Conservation (phyloP, 1,284 basidiomycete genomes). For the Rhodofomes roseus region DNA sequence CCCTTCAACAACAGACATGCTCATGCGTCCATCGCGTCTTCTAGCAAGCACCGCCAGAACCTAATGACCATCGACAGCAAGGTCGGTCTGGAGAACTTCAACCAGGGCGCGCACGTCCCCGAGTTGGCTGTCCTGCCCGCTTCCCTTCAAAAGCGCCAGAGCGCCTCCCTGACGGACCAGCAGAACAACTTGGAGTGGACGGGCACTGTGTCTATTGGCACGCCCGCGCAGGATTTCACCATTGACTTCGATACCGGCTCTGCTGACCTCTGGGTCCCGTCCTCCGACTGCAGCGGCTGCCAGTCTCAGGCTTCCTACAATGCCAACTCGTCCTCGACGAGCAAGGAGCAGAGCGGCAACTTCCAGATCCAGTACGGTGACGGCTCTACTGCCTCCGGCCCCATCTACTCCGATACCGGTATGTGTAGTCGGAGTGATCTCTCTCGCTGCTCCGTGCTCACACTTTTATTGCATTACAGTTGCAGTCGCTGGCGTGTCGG, state of each 20-base stretch:
- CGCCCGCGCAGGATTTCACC: slow-evolving; percentile 15
- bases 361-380: slow-evolving; percentile 56
- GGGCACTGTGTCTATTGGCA: slow-evolving; percentile 19
- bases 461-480: not conserved
- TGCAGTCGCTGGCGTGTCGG: slow-evolving; percentile 12
- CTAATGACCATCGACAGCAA: slow-evolving; percentile 20
- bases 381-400: slow-evolving; percentile 47
- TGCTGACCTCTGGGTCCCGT: slow-evolving; percentile 25
- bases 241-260: slow-evolving; percentile 28
- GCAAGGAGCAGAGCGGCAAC: slow-evolving; percentile 23
- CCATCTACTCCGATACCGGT: slow-evolving; percentile 48
- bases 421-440: not conserved
- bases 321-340: slow-evolving; percentile 33
- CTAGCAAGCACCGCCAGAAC: slow-evolving; percentile 21
- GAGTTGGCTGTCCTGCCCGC: slow-evolving; percentile 5
- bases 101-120: slow-evolving; percentile 9
- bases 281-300: slow-evolving; percentile 18
- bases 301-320: slow-evolving; percentile 24
- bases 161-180: slow-evolving; percentile 15
- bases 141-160: slow-evolving; percentile 8
- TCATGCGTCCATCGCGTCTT: not conserved
- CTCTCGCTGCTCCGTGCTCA: not conserved
- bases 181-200: slow-evolving; percentile 15
- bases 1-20: not conserved
- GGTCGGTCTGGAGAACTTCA: slow-evolving; percentile 12